Conservation (phyloP, 768 basidiomycete species). For the Cyclocybe aegerita region DNA sequence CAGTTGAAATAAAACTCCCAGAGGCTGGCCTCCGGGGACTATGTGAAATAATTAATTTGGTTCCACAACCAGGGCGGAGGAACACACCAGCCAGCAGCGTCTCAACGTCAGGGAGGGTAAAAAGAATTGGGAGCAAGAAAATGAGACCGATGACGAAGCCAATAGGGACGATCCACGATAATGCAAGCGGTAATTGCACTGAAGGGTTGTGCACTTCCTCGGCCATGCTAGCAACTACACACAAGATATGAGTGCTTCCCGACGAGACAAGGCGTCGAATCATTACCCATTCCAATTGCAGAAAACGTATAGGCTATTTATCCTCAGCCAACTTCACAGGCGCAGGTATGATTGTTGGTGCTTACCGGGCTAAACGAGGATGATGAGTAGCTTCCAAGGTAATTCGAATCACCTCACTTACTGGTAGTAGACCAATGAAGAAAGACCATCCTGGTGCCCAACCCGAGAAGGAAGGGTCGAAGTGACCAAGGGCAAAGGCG, state of each 20-base stretch:
- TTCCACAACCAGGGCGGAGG: background rate
- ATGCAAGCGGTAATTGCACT: conserved; percentile 52
- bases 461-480: conserved; percentile 62
- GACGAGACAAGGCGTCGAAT: conserved; percentile 3
- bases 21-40: conserved; percentile 64
- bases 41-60: conserved; percentile 4
- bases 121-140: conserved; percentile 62
- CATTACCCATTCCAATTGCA: conserved; percentile 60
- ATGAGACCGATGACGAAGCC: conserved; percentile 49
- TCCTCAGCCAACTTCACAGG: background rate
- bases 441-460: conserved; percentile 71
- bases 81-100: conserved; percentile 49
- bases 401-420: conserved; percentile 24
- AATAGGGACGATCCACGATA: conserved; percentile 54
- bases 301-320: conserved; percentile 49
- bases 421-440: conserved; percentile 62
- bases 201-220: conserved; percentile 66
- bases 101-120: conserved; percentile 59
- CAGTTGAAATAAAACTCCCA: conserved; percentile 60
- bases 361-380: conserved; percentile 29
- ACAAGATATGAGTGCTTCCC: background rate
- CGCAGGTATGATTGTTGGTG: background rate
- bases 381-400: conserved; percentile 1
- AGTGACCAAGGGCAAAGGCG: conserved; percentile 55
- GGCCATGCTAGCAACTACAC: conserved; percentile 59